Percentiles rank a stretch among this genome's conserved stretches.
These are phyloP conservation scores for Torulaspora globosa DNA, from an alignment of 1,139 yeast genomes.

Conservation along the genomic window DNA sequence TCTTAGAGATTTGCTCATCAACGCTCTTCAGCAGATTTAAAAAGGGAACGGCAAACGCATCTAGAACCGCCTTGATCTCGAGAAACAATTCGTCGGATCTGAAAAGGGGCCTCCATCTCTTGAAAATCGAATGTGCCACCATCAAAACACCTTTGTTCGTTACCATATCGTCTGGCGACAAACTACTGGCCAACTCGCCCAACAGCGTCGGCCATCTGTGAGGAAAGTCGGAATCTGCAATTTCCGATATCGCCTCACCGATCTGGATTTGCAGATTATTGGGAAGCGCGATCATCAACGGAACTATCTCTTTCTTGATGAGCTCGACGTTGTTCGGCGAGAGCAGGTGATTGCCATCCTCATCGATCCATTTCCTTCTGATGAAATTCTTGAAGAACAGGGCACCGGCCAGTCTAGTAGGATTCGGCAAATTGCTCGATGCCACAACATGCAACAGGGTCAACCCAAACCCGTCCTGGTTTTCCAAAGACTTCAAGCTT, in stretches of 20 bases:
- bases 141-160: slow-evolving; percentile 80
- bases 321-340: slow-evolving; percentile 58
- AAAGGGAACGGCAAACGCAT: slow-evolving; percentile 81
- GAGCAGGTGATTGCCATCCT: slow-evolving; percentile 73
- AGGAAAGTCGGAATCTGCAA: slow-evolving; percentile 96
- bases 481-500: slow-evolving; percentile 57
- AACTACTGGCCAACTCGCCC: slow-evolving; percentile 66
- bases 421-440: slow-evolving; percentile 47
- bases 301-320: slow-evolving; percentile 72
- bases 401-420: slow-evolving; percentile 82
- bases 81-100: slow-evolving; percentile 83
- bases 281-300: slow-evolving; percentile 79
- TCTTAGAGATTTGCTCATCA: slow-evolving; percentile 59
- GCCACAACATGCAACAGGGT: slow-evolving; percentile 76
- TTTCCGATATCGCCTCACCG: slow-evolving; percentile 87
- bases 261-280: slow-evolving; percentile 75
- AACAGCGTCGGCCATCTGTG: slow-evolving; percentile 78
- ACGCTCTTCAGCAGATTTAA: slow-evolving; percentile 60
- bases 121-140: slow-evolving; percentile 93
- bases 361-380: slow-evolving; percentile 83
- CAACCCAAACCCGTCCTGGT: slow-evolving; percentile 67
- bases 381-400: slow-evolving; percentile 85
- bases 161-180: slow-evolving; percentile 57
- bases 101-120: slow-evolving; percentile 93
- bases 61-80: slow-evolving; percentile 84